Evolutionary conservation across 164 flowering plant genomes (phyloP).

Genomic region (Echeveria elegans): DNA sequence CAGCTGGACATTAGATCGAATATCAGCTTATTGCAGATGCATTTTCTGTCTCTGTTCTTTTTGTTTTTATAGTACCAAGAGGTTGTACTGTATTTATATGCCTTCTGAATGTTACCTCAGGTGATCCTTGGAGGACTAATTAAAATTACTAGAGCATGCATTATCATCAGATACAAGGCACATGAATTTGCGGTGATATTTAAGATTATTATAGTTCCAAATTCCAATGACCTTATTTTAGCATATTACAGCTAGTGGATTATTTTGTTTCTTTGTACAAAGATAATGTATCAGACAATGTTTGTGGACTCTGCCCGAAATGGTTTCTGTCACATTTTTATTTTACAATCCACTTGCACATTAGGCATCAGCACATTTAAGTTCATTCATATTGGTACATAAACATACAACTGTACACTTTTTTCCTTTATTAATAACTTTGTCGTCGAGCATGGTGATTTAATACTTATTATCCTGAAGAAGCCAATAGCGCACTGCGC

Average conservation of each 20-base stretch:
- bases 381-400: neutral
- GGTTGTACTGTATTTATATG: neutral
- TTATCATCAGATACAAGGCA: neutral
- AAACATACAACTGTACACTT: neutral
- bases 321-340: conserved; percentile 3
- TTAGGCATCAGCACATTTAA: neutral
- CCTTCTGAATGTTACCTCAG: neutral
- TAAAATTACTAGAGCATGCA: neutral
- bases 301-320: neutral
- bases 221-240: neutral
- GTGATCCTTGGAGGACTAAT: neutral
- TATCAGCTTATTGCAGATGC: neutral
- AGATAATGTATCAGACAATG: conserved; percentile 1
- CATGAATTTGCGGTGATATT: neutral
- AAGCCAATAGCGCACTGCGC: neutral
- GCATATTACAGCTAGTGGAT: neutral
- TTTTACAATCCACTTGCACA: neutral
- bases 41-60: neutral
- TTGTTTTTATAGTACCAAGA: neutral
- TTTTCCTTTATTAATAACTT: neutral
- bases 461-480: neutral
- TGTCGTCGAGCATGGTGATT: neutral
- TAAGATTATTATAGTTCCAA: neutral
- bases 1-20: neutral
- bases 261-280: conserved; percentile 2